phyloP scores from a whole-genome alignment of 139 green algal genomes.

The Closterium sp. region DNA sequence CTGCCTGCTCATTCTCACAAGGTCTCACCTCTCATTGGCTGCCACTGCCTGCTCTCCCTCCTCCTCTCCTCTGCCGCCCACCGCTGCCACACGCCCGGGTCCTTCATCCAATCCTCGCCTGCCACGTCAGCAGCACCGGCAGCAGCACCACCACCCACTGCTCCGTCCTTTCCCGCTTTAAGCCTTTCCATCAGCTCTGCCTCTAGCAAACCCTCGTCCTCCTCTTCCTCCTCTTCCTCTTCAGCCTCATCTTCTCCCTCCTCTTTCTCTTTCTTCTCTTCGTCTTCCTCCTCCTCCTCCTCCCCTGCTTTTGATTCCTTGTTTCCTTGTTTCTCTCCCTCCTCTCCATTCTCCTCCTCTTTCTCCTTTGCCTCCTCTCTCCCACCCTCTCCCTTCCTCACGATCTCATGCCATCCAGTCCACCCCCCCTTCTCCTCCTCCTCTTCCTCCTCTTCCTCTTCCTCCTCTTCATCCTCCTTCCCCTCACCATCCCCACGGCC shows the following conservation, averaged over 20 bases:
- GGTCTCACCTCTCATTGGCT: neutral
- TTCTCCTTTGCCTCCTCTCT: neutral
- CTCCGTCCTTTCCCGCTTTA: neutral
- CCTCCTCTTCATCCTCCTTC: neutral
- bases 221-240: conserved; percentile 8
- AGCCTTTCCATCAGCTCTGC: neutral
- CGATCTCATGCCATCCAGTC: conserved; percentile 31
- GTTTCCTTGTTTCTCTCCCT: neutral
- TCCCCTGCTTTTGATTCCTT: neutral
- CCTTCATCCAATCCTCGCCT: neutral
- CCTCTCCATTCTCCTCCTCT: neutral
- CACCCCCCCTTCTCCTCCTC: conserved; percentile 40
- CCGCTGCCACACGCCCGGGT: neutral
- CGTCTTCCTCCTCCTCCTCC: conserved; percentile 22
- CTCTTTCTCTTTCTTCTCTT: neutral
- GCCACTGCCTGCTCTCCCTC: neutral
- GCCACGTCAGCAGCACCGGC: neutral
- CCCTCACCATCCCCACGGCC: neutral
- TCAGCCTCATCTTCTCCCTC: neutral
- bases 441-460: conserved; percentile 34
- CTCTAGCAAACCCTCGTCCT: neutral
- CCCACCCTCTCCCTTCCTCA: neutral
- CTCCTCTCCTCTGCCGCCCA: conserved; percentile 10
- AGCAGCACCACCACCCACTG: neutral
- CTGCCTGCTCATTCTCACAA: neutral